phyloP scores from a whole-genome alignment of 805 yeast genomes.

The Kazachstania bromeliacearum region DNA sequence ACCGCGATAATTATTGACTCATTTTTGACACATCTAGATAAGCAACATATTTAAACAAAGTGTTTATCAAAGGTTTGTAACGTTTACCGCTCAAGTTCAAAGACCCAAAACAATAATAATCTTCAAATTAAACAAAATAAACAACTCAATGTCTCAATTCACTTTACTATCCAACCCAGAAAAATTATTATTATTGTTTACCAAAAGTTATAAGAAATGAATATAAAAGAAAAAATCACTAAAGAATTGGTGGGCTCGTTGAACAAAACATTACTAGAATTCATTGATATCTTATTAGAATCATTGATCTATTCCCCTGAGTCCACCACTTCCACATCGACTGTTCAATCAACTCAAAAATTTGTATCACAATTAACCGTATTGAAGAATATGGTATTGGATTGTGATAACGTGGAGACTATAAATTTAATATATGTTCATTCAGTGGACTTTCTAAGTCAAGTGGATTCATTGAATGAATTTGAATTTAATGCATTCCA shows the following conservation, averaged over 20 bases:
- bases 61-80: too few species aligned
- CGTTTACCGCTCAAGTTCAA: too few species aligned
- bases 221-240: not conserved
- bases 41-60: too few species aligned
- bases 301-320: slow-evolving; percentile 1
- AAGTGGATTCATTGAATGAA: slow-evolving; percentile 2
- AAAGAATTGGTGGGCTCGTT: slow-evolving; percentile 14
- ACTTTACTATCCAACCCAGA: too few species aligned
- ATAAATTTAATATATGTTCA: not conserved
- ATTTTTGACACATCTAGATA: too few species aligned
- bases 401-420: not conserved
- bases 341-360: not conserved
- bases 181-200: too few species aligned
- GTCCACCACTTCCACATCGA: not conserved
- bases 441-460: not conserved
- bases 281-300: slow-evolving; percentile 15
- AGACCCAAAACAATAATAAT: too few species aligned
- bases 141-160: too few species aligned
- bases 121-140: too few species aligned
- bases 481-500: not conserved
- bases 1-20: too few species aligned
- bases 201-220: not conserved
- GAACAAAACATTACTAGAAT: slow-evolving; percentile 18
- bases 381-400: not conserved
- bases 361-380: not conserved